Base-by-base conservation (phyloP, 2,329 filamentous ascomycete genomes). In the Arthrobotrys musiformis region DNA sequence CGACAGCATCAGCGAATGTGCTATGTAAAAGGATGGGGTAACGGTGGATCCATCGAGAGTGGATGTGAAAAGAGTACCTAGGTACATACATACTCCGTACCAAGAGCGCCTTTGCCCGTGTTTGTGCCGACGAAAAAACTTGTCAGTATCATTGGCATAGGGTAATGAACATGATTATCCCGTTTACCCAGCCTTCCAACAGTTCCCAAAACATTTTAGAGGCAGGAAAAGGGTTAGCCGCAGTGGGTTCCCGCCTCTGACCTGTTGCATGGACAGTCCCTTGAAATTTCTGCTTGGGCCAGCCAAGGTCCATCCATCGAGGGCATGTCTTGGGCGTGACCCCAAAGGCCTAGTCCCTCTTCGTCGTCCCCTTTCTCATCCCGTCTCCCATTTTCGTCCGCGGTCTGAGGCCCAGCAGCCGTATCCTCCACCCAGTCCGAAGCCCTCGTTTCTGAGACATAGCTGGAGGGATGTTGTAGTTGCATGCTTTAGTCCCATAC, bases 341-440 rank as follows among this genome's bases (percentile, higher is more conserved):
- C 62, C 54, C 62, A 62, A n/a, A 75, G 46, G 15, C 54, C 62
- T 70, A 61, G 72, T 75, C 62, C 54, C 58, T 66, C 70, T 68
- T 75, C 62, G 70, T 56, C 46, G 58, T 69, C 64, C 66, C 66
- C 66, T 77, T 77, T 77, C 73, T 70, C 73, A 62, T 77, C 60
- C 66, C 66, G 64, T 70, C 73, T 64, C 24, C 72, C 72, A 76
- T 66, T 76, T 70, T 76, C 64, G 72, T 66, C 72, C 19, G 64
- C 63, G 40, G 42, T 35, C 54, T 70, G 54, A 61, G 48, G 62
- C 46, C 61, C 62, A 67, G 52, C 52, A 44, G 40, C 44, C 40
- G 2, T 63, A 17, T 15, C 35, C 19, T 54, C 46, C 19, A n/a
- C n/a, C 44, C 37, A 42, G 26, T 33, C 42, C 42, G n/a, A 37